Evolutionary conservation across 345 rosid genomes (phyloP).

Genomic region (Moringa oleifera): DNA sequence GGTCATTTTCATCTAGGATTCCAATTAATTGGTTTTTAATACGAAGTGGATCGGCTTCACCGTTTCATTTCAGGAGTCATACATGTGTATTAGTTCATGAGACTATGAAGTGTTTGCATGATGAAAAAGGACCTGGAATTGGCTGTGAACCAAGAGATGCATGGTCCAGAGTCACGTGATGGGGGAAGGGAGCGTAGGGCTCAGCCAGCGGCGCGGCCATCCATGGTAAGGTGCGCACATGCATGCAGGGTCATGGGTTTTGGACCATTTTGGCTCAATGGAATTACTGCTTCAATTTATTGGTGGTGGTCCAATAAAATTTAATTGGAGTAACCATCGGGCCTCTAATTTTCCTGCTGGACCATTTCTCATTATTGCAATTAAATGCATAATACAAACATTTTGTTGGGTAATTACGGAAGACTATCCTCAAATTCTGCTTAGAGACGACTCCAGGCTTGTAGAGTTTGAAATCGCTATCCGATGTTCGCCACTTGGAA

Average conservation of each 20-base stretch:
- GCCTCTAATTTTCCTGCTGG: conserved; percentile 15
- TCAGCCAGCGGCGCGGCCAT: conserved; percentile 10
- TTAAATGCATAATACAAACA: conserved; percentile 10
- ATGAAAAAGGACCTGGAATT: no score
- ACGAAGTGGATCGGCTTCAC: no score
- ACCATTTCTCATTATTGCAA: conserved; percentile 24
- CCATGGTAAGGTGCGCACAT: conserved; percentile 20
- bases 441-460: no score
- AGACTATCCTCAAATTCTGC: no score
- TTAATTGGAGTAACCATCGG: conserved; percentile 20
- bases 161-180: conserved; percentile 47
- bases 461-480: no score
- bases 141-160: not conserved
- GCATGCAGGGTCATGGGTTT: conserved; percentile 12
- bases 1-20: no score
- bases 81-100: no score
- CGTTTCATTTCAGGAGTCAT: no score
- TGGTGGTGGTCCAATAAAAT: conserved; percentile 37
- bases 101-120: no score
- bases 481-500: no score
- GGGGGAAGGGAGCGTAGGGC: conserved; percentile 9
- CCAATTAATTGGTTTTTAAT: no score
- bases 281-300: conserved; percentile 25
- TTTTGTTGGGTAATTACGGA: no score
- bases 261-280: conserved; percentile 29